A percentile compares a stretch with the other conserved stretches of the same genome.
Conservation (phyloP, 495 filamentous ascomycete genomes). For the Hypoxylon lenormandii region DNA sequence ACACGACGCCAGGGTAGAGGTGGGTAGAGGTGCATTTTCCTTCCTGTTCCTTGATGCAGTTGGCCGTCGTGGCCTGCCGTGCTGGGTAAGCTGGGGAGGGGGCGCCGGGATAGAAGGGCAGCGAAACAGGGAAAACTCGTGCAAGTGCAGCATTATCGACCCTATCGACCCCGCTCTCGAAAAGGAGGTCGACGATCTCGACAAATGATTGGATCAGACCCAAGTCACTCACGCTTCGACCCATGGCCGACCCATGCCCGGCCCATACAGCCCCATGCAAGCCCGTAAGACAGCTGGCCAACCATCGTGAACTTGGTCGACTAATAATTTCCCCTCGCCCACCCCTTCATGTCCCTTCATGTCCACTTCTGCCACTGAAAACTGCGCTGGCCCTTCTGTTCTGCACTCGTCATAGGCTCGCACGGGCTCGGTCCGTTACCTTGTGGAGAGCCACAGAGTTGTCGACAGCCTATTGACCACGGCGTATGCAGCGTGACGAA, state of each 20-base stretch:
- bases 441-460: conserved; percentile 39
- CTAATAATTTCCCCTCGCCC: conserved; percentile 37
- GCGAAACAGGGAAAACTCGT: conserved; percentile 31
- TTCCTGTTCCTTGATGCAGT: conserved; percentile 39
- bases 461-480: conserved; percentile 47
- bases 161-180: conserved; percentile 39
- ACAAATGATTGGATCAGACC: conserved; percentile 21
- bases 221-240: too few species aligned
- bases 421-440: conserved; percentile 41
- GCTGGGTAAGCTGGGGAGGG: conserved; percentile 5
- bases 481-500: conserved; percentile 38
- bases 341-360: conserved; percentile 29
- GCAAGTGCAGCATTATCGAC: conserved; percentile 27
- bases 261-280: neutral
- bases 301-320: conserved; percentile 16
- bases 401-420: conserved; percentile 47
- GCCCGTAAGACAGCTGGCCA: neutral
- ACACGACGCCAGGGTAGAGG: conserved; percentile 35
- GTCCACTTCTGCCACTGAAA: too few species aligned
- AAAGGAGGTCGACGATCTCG: conserved; percentile 14
- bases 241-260: neutral
- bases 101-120: conserved; percentile 31
- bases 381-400: conserved; percentile 27
- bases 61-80: conserved; percentile 34
- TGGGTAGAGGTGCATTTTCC: conserved; percentile 40